Evolutionary conservation across 2,329 filamentous ascomycete genomes (phyloP), one percentile per base, ranked within the genome.

Genomic region (Fusarium mangiferae): DNA sequence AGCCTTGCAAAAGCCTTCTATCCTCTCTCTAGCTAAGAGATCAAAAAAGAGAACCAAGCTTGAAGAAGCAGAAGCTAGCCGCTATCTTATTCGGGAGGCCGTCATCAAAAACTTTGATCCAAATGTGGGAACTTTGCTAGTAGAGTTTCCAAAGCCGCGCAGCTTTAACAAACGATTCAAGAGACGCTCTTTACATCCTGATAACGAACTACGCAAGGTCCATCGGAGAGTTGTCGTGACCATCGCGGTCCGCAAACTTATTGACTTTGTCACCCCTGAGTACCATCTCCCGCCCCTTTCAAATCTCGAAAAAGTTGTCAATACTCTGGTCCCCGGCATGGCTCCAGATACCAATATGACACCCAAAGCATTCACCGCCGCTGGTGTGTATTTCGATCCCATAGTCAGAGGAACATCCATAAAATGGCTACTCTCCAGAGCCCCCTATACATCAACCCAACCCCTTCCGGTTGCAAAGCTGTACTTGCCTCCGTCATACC

Each of bases 1-100:
- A 15, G 94, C 95, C 1, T 83, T 98, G 6, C 89, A 89, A 69
- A 90, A 91, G 62, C 84, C 87, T 0, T 85, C 90, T 0, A 86
- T 98, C 10, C 82, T 96, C 5, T 82, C 83, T 0, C 83, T 97
- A 57, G 86, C 92, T 2, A 79, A 84, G 22, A 86, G 86, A 38
- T 88, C 89, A 36, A 84, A 87, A 51, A 76, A 75, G 18, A 86
- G 84, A 12, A 82, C 84, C 0, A 75, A 81, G 7, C 75, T 80
- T 4, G 83, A 89, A 56, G 88, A 89, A 41, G 82, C 83, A 5
- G 83, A 89, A 64, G 91, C 90, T 0, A 83, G 89, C 26, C 78
- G 84, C 13, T 82, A 93, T 12, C 84, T 94, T n/a, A 62, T 82
- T 22, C 80, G 82, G 39, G 84, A 85, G 46, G 78, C 82, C 5